Conservation (phyloP, 2,329 filamentous ascomycete genomes). For the Hypoxylon sp. region DNA sequence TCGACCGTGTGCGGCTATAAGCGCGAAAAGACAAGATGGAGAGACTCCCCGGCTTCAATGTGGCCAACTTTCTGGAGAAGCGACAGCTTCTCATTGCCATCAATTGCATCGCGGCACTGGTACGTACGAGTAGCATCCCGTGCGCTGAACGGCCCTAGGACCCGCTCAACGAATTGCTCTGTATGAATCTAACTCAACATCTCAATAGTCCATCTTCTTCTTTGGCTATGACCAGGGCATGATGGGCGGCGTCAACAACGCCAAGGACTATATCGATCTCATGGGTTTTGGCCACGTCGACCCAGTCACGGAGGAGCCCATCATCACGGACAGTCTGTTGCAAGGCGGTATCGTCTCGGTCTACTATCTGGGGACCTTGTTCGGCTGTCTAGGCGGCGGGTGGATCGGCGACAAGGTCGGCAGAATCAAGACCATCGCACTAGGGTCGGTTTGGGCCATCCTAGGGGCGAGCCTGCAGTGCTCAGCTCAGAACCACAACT, state of each 20-base stretch:
- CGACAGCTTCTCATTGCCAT: conserved; percentile 56
- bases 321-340: conserved; percentile 69
- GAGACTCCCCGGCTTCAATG: conserved; percentile 51
- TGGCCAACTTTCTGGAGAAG: conserved; percentile 52
- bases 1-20: conserved; percentile 15
- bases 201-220: conserved; percentile 70
- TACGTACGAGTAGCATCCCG: conserved; percentile 18
- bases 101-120: conserved; percentile 71
- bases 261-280: conserved; percentile 71
- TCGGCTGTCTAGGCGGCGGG: conserved; percentile 73
- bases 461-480: conserved; percentile 74
- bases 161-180: neutral
- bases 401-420: conserved; percentile 73
- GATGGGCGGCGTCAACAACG: conserved; percentile 75
- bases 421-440: conserved; percentile 72
- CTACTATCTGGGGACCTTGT: conserved; percentile 70
- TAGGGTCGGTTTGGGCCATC: conserved; percentile 69
- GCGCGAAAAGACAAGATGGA: conserved; percentile 45
- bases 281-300: conserved; percentile 75
- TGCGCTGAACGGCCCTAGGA: neutral
- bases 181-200: conserved; percentile 14
- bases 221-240: conserved; percentile 70
- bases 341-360: conserved; percentile 72
- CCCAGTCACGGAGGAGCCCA: conserved; percentile 59
- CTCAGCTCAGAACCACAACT: conserved; percentile 72